Percentiles rank a stretch among this genome's conserved stretches.
These are phyloP conservation scores for Raffaelea ambrosiae DNA, from an alignment of 2,329 filamentous ascomycete genomes.

Conservation along the genomic window DNA sequence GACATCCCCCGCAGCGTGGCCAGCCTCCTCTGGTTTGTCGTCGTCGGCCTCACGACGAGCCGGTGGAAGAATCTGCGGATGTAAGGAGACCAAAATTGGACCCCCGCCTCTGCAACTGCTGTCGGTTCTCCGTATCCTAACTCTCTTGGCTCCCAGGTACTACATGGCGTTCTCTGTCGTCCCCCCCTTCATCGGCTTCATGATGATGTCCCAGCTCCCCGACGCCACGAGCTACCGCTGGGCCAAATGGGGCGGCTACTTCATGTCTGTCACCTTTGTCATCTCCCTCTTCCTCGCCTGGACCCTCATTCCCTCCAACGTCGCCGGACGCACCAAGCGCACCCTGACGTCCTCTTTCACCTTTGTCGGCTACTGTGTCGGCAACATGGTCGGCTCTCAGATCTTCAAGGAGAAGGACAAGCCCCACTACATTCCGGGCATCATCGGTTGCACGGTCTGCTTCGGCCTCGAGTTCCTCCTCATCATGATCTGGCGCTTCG, in stretches of 20 bases:
- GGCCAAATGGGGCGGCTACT: conserved; percentile 26
- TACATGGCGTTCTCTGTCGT: conserved; percentile 28
- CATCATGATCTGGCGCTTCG: conserved; percentile 28
- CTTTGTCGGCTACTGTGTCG: conserved; percentile 37
- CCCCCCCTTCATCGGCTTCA: conserved; percentile 25
- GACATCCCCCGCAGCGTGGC: conserved; percentile 24
- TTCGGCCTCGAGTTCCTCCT: conserved; percentile 28
- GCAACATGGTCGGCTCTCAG: conserved; percentile 37
- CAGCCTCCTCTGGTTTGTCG: conserved; percentile 24
- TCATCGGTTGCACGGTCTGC: conserved; percentile 27
- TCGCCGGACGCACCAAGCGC: conserved; percentile 36
- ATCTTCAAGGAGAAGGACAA: conserved; percentile 32
- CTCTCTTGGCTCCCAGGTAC: too few relatives aligned
- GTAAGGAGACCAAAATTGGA: neutral
- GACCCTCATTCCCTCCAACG: conserved; percentile 33
- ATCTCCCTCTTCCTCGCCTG: conserved; percentile 24
- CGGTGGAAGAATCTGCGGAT: conserved; percentile 24
- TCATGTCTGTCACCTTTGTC: conserved; percentile 25
- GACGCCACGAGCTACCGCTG: conserved; percentile 25
- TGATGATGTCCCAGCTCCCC: conserved; percentile 25
- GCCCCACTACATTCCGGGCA: conserved; percentile 35
- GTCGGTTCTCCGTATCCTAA: too few relatives aligned
- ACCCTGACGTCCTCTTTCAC: conserved; percentile 35
- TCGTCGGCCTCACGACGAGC: conserved; percentile 23
- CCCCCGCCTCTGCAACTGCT: too few relatives aligned